phyloP scores from a whole-genome alignment of 805 yeast species.

The Alloascoidea hylecoeti region DNA sequence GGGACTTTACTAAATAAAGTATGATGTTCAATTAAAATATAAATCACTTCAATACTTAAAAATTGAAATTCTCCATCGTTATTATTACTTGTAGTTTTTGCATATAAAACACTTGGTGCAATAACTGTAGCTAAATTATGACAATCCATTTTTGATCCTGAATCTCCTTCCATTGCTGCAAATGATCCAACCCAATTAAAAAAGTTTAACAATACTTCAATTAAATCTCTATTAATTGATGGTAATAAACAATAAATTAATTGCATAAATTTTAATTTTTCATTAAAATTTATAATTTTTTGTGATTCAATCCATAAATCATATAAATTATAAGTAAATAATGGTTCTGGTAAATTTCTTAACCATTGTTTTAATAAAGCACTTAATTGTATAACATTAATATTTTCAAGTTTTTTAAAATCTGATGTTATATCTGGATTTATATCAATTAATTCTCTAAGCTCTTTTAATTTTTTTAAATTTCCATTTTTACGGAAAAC shows the following conservation, averaged over 20 bases:
- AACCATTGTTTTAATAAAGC: slow-evolving; percentile 85
- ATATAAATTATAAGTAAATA: slow-evolving; percentile 63
- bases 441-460: slow-evolving; percentile 60
- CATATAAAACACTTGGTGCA: slow-evolving; percentile 77
- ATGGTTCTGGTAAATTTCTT: slow-evolving; percentile 86
- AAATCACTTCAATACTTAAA: slow-evolving; percentile 82
- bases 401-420: slow-evolving; percentile 32
- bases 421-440: slow-evolving; percentile 62
- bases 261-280: slow-evolving; percentile 40
- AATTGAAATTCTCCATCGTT: slow-evolving; percentile 43
- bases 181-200: slow-evolving; percentile 94
- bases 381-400: slow-evolving; percentile 83
- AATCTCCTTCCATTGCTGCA: slow-evolving; percentile 81
- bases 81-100: slow-evolving; percentile 15
- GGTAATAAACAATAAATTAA: slow-evolving; percentile 71
- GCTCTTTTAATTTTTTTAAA: slow-evolving; percentile 62
- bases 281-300: slow-evolving; percentile 27
- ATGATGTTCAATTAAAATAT: slow-evolving; percentile 67
- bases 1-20: slow-evolving; percentile 76
- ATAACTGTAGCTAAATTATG: slow-evolving; percentile 92
- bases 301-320: slow-evolving; percentile 69
- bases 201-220: slow-evolving; percentile 77
- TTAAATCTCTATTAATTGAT: slow-evolving; percentile 61
- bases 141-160: slow-evolving; percentile 90
- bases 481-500: slow-evolving; percentile 94